Evolutionary conservation across 345 rosid genomes (phyloP), one percentile per base, ranked within the genome.

Genomic region (Cochlearia excelsa): DNA sequence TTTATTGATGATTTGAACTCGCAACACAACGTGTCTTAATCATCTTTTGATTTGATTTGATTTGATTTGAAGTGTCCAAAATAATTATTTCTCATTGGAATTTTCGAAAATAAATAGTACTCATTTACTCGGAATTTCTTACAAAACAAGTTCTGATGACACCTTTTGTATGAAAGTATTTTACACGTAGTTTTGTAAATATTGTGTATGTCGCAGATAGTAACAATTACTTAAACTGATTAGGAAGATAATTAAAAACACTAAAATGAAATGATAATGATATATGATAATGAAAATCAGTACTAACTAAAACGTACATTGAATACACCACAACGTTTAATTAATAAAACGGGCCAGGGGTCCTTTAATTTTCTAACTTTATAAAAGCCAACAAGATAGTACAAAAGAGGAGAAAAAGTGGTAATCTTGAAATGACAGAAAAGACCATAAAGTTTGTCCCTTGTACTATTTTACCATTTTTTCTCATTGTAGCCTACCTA

Each of bases 321-420:
- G 57, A 70, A 57, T 70, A 55, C 57, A 69, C 7, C 5, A 39
- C 57, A 61, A 61, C 26, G 39, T 27, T 41, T 61, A 41, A 61
- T 3, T 47, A 42, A 69, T 33, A 33, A 33, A 2, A 8, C 9
- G 67, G 67, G 67, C 51, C 73, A 69, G 34, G 26, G 40, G 69
- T 57, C 69, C 59, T 44, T 57, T 63, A 42, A 42, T 56, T 28
- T 16, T 35, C 44, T 27, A 62, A 63, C 69, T 70, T 70, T 63
- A 35, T 50, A 63, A 57, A 48, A 44, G 41, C 69, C 74, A 63
- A 70, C 63, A 37, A 63, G 59, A 63, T 37, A 10, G 7, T 9
- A 7, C 6, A 1, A 60, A 49, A 44, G 54, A 26, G 30, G 47
- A 55, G 50, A 51, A 9, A 47, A 48, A 61, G 34, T 31, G 61